A percentile compares a stretch with the other conserved stretches of the same genome.
Conservation (phyloP, 2,329 filamentous ascomycete genomes). For the Aspergillus sergii region DNA sequence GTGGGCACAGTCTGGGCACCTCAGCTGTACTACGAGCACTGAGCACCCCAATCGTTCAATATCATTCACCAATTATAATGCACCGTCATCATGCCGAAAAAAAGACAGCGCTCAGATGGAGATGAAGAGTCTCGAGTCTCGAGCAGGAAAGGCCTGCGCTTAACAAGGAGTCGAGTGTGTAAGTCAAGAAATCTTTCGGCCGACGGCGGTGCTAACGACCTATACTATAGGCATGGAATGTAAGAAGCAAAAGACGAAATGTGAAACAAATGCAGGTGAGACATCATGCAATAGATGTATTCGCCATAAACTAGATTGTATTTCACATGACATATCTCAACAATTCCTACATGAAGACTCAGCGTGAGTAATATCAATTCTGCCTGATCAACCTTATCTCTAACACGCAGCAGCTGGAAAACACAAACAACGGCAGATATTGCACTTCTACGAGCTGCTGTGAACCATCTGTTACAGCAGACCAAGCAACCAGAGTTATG, state of each 20-base stretch:
- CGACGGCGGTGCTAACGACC: background rate
- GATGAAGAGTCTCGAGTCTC: background rate
- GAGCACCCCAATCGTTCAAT: background rate
- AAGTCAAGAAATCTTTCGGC: background rate
- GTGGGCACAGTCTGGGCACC: background rate
- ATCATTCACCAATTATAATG: background rate
- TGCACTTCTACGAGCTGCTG: slow-evolving; percentile 5
- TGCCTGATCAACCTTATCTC: background rate
- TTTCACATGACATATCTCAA: slow-evolving; percentile 14
- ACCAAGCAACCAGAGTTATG: slow-evolving; percentile 1
- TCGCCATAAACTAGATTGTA: slow-evolving; percentile 8
- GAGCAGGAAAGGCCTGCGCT: background rate
- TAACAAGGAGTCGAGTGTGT: slow-evolving; percentile 3
- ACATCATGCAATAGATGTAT: slow-evolving; percentile 9
- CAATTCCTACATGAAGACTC: slow-evolving; percentile 16
- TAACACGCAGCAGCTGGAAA: slow-evolving; percentile 13
- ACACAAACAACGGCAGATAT: slow-evolving; percentile 11
- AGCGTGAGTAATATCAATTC: background rate
- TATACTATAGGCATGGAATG: slow-evolving; percentile 12
- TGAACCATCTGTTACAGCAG: slow-evolving; percentile 9
- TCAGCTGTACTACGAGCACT: background rate
- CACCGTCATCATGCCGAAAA: background rate
- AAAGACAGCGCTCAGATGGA: background rate
- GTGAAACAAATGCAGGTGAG: slow-evolving; percentile 22
- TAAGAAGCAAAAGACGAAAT: slow-evolving; percentile 15